phyloP scores from a whole-genome alignment of 352 stramenopile species.

The Phytophthora citricola region DNA sequence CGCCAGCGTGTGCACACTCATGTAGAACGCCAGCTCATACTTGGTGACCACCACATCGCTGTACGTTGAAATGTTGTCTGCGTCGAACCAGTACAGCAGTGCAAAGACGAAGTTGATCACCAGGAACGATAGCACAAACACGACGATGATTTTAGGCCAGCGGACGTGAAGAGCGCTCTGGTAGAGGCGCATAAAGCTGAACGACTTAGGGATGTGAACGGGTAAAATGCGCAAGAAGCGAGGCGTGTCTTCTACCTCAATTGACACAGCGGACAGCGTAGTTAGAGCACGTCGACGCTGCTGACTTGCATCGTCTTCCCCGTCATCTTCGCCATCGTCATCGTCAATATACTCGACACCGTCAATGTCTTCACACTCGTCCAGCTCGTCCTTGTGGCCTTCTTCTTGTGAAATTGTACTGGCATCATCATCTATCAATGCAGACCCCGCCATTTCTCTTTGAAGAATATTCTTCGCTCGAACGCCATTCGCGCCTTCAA shows the following conservation, averaged over 20 bases:
- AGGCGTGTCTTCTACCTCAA: constrained; percentile 82
- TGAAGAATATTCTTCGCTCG: constrained; percentile 54
- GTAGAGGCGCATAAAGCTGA: constrained; percentile 84
- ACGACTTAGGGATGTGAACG: constrained; percentile 82
- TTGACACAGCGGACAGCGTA: constrained; percentile 55
- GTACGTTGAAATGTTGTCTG: constrained; percentile 48
- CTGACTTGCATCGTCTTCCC: not conserved
- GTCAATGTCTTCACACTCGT: constrained; percentile 15
- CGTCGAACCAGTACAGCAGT: constrained; percentile 65
- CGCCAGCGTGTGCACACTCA: constrained; percentile 84
- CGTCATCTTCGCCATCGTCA: constrained; percentile 16
- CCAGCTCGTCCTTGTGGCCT: constrained; percentile 24
- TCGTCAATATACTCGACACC: constrained; percentile 16
- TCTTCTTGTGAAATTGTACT: constrained; percentile 49
- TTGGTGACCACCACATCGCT: constrained; percentile 51
- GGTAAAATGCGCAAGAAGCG: constrained; percentile 77
- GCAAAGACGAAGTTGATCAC: constrained; percentile 71
- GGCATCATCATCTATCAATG: constrained; percentile 36
- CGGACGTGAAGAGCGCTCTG: constrained; percentile 75
- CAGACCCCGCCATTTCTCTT: constrained; percentile 47
- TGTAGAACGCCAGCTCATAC: constrained; percentile 80
- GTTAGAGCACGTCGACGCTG: constrained; percentile 20
- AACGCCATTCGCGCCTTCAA: constrained; percentile 26
- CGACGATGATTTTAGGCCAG: constrained; percentile 74
- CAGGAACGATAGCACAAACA: constrained; percentile 78